Percentiles rank a stretch among this genome's conserved stretches.
Conservation (phyloP, 2,329 filamentous ascomycete genomes). For the Ramularia endophylla region DNA sequence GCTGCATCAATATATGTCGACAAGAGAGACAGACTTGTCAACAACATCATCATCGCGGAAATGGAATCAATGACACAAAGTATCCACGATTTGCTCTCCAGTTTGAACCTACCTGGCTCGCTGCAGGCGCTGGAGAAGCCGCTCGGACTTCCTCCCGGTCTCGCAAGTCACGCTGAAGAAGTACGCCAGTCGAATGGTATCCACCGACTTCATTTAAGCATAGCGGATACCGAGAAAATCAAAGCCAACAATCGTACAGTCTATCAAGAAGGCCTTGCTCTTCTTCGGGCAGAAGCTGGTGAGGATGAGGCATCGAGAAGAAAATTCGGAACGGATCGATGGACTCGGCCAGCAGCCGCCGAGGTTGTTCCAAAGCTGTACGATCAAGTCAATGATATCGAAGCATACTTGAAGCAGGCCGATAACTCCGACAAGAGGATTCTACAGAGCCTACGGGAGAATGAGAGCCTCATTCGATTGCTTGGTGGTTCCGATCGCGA, state of each 20-base stretch:
- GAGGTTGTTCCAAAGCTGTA: slow-evolving; percentile 68
- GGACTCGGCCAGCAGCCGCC: slow-evolving; percentile 65
- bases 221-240: slow-evolving; percentile 87
- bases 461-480: slow-evolving; percentile 67
- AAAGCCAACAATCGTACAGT: slow-evolving; percentile 69
- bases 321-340: slow-evolving; percentile 82
- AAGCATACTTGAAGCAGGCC: slow-evolving; percentile 74
- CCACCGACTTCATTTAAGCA: slow-evolving; percentile 67
- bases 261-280: slow-evolving; percentile 76
- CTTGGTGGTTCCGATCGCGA: slow-evolving; percentile 74
- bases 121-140: slow-evolving; percentile 94
- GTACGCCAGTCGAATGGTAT: slow-evolving; percentile 86
- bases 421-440: slow-evolving; percentile 64
- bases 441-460: slow-evolving; percentile 69
- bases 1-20: slow-evolving; percentile 95
- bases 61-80: slow-evolving; percentile 74
- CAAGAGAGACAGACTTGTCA: slow-evolving; percentile 81
- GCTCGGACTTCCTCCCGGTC: slow-evolving; percentile 74
- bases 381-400: slow-evolving; percentile 69
- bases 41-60: slow-evolving; percentile 78
- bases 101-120: slow-evolving; percentile 82
- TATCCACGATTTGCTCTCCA: slow-evolving; percentile 71
- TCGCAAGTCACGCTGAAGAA: slow-evolving; percentile 89
- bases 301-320: slow-evolving; percentile 72
- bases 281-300: slow-evolving; percentile 71